Percentiles rank a stretch among this genome's conserved stretches.
phyloP scores from a whole-genome alignment of 257 asterid species.

The Lithospermum erythrorhizon region DNA sequence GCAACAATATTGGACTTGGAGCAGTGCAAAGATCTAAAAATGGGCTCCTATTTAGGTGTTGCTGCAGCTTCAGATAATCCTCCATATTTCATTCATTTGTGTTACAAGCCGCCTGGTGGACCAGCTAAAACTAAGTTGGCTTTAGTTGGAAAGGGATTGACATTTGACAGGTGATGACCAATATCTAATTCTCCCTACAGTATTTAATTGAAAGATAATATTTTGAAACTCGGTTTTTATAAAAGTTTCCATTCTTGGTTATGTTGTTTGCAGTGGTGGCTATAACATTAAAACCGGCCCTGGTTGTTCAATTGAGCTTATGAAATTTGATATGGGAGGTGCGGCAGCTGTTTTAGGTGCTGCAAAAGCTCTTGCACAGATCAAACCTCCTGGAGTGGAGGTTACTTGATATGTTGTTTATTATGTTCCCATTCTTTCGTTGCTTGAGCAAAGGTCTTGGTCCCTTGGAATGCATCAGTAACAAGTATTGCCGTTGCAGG shows the following conservation, averaged over 20 bases:
- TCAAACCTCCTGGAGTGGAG: slow-evolving; percentile 96
- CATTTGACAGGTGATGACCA: slow-evolving; percentile 79
- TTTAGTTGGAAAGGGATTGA: slow-evolving; percentile 95
- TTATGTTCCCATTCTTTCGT: neutral
- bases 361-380: slow-evolving; percentile 91
- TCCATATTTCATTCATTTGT: slow-evolving; percentile 84
- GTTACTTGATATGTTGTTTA: slow-evolving; percentile 20
- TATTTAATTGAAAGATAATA: neutral
- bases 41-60: slow-evolving; percentile 97
- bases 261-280: slow-evolving; percentile 63
- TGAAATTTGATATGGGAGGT: slow-evolving; percentile 99
- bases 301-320: slow-evolving; percentile 76
- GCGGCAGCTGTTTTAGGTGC: slow-evolving; percentile 97
- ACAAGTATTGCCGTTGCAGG: slow-evolving; percentile 33
- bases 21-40: slow-evolving; percentile 91
- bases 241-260: neutral
- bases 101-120: slow-evolving; percentile 77
- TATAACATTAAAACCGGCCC: slow-evolving; percentile 97
- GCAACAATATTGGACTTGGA: slow-evolving; percentile 79
- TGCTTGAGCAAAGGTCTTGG: neutral
- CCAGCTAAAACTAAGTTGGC: slow-evolving; percentile 75
- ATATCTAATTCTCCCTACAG: neutral
- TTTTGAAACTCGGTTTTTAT: neutral
- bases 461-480: slow-evolving; percentile 3
- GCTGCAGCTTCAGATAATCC: slow-evolving; percentile 91